Conservation (phyloP, 208 protist genomes). For the Jaenimonas drosophilae region DNA sequence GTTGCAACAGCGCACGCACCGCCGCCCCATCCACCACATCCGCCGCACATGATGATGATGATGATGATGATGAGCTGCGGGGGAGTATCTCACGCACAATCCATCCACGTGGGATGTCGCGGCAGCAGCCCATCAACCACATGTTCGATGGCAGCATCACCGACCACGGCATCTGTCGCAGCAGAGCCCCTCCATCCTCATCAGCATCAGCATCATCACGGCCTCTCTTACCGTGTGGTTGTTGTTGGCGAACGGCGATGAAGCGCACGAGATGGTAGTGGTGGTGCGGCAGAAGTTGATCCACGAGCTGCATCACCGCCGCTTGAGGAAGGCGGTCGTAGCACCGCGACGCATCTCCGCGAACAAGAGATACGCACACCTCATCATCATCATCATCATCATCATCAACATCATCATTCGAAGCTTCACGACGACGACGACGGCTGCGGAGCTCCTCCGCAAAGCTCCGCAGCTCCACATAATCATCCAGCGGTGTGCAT, state of each 20-base stretch:
- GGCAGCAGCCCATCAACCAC: too few species aligned
- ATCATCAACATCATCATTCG: not conserved
- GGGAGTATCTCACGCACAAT: too few species aligned
- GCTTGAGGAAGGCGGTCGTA: slow-evolving; percentile 61
- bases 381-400: not conserved
- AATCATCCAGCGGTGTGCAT: slow-evolving; percentile 34
- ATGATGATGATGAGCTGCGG: too few species aligned
- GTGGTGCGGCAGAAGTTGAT: slow-evolving; percentile 27
- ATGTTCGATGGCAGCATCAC: too few species aligned
- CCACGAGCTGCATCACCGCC: slow-evolving; percentile 22
- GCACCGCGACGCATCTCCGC: slow-evolving; percentile 51
- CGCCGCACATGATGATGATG: too few species aligned
- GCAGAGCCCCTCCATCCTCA: not conserved
- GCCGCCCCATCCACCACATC: slow-evolving; percentile 16
- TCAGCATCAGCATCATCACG: not conserved
- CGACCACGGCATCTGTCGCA: not conserved
- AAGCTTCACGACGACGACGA: not conserved
- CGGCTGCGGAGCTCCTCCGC: slow-evolving; percentile 13
- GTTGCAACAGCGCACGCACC: slow-evolving; percentile 18
- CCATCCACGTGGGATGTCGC: too few species aligned
- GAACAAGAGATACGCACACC: slow-evolving; percentile 17
- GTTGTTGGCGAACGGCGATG: slow-evolving; percentile 11
- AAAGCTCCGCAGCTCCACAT: slow-evolving; percentile 56
- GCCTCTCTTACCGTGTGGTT: too few species aligned
- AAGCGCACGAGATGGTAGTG: slow-evolving; percentile 31